These are phyloP conservation scores for Ceratocystis destructans DNA, from an alignment of 2,329 filamentous ascomycete species.

Conservation along the genomic window DNA sequence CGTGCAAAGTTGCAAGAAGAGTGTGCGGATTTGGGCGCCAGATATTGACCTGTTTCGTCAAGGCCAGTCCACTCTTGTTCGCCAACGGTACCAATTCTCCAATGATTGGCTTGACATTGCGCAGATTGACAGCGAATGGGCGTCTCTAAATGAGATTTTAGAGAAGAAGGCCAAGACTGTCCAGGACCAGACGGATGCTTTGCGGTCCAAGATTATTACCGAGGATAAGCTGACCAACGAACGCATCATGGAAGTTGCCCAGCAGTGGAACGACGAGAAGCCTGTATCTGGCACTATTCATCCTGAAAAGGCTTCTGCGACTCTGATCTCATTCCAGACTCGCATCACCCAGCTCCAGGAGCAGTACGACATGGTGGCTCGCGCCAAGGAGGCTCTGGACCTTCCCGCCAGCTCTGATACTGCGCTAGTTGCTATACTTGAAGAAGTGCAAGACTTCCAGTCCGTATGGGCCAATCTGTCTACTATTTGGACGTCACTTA, in stretches of 20 bases:
- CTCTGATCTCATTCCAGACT: slow-evolving; percentile 66
- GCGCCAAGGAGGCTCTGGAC: slow-evolving; percentile 92
- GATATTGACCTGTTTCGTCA: slow-evolving; percentile 94
- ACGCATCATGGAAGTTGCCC: slow-evolving; percentile 72
- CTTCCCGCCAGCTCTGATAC: slow-evolving; percentile 68
- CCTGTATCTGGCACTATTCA: slow-evolving; percentile 90
- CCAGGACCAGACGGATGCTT: slow-evolving; percentile 85
- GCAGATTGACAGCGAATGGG: slow-evolving; percentile 94
- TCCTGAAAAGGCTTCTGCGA: slow-evolving; percentile 73
- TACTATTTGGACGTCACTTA: slow-evolving; percentile 91
- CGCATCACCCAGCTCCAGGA: slow-evolving; percentile 74
- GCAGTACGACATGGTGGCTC: slow-evolving; percentile 85
- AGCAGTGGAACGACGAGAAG: slow-evolving; percentile 91
- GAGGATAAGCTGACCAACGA: slow-evolving; percentile 85
- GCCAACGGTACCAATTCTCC: slow-evolving; percentile 88
- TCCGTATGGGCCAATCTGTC: slow-evolving; percentile 94
- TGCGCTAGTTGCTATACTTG: slow-evolving; percentile 69
- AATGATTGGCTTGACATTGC: slow-evolving; percentile 91
- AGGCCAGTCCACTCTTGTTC: slow-evolving; percentile 79
- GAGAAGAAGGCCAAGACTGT: slow-evolving; percentile 89
- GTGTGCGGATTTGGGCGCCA: slow-evolving; percentile 85
- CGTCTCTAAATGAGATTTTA: slow-evolving; percentile 80
- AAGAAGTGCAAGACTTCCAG: slow-evolving; percentile 97
- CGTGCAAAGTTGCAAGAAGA: slow-evolving; percentile 89
- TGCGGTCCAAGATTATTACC: slow-evolving; percentile 85